Evolutionary conservation across 2,329 filamentous ascomycete species (phyloP).

Genomic region (Penicillium sp.): DNA sequence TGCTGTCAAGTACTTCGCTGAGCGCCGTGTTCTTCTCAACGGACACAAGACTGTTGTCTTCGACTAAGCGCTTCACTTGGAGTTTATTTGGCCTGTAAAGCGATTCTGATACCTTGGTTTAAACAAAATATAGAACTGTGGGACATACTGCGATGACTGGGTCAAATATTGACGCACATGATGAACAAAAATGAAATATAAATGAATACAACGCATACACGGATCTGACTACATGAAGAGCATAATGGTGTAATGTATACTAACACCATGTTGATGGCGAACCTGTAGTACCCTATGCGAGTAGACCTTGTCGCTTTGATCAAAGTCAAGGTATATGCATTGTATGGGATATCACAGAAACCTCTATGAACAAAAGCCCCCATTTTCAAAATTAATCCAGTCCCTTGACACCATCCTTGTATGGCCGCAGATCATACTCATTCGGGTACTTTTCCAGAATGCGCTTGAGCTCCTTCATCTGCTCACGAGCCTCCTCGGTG

Average conservation of each 20-base stretch:
- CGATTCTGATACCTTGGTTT: background rate
- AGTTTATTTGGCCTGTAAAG: background rate
- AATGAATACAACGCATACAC: background rate
- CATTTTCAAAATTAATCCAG: conserved; percentile 43
- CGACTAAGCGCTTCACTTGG: conserved; percentile 37
- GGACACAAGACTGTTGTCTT: conserved; percentile 80
- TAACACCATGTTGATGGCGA: background rate
- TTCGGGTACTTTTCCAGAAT: conserved; percentile 82
- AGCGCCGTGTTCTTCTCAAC: conserved; percentile 76
- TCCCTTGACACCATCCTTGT: conserved; percentile 71
- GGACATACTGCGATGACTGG: background rate
- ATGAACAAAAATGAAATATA: background rate
- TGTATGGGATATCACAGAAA: background rate
- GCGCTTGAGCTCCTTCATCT: conserved; percentile 75
- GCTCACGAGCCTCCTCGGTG: conserved; percentile 73
- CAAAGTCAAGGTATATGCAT: background rate
- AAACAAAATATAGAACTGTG: background rate
- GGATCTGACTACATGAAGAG: background rate
- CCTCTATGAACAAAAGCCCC: background rate
- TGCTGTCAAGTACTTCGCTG: conserved; percentile 81
- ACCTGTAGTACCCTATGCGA: background rate
- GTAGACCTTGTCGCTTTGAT: background rate
- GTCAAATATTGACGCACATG: background rate
- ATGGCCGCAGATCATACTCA: conserved; percentile 82
- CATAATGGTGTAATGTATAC: background rate